These are phyloP conservation scores for Mollisiaceae sp. DNA, from an alignment of 2,329 filamentous ascomycete species.

Conservation along the genomic window DNA sequence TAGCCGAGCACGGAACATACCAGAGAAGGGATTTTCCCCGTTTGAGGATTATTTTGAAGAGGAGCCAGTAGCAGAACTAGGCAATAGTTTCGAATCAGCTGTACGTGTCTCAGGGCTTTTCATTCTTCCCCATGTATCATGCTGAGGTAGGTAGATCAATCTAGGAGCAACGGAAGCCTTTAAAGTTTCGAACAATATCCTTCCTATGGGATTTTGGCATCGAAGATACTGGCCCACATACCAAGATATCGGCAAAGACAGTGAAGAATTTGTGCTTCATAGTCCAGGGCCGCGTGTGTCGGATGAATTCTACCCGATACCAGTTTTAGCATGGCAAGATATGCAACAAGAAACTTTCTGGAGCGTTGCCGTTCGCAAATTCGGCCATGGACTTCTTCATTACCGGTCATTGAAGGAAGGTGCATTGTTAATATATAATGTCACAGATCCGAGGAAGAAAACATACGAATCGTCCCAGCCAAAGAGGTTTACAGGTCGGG, in stretches of 20 bases:
- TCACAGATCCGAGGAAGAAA: background rate
- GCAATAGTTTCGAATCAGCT: slow-evolving; percentile 28
- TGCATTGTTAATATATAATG: background rate
- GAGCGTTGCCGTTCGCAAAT: slow-evolving; percentile 22
- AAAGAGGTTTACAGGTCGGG: background rate
- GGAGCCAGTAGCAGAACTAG: slow-evolving; percentile 28
- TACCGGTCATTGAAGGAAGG: slow-evolving; percentile 22
- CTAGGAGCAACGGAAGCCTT: background rate
- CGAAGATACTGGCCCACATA: slow-evolving; percentile 19
- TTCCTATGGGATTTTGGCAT: slow-evolving; percentile 28
- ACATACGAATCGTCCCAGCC: background rate
- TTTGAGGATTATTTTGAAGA: slow-evolving; percentile 27
- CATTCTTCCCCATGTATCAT: background rate
- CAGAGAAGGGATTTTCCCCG: background rate
- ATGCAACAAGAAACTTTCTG: slow-evolving; percentile 34
- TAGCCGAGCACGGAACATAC: background rate
- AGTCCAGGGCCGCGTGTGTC: slow-evolving; percentile 14
- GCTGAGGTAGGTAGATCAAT: background rate
- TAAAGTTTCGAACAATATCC: background rate
- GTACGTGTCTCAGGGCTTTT: slow-evolving; percentile 17
- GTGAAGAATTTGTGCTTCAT: slow-evolving; percentile 4
- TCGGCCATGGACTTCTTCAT: slow-evolving; percentile 24
- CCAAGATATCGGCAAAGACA: background rate
- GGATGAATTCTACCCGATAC: slow-evolving; percentile 26
- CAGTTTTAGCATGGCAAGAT: slow-evolving; percentile 30